phyloP scores from a whole-genome alignment of 75 land plant species.

The Picea glauca region DNA sequence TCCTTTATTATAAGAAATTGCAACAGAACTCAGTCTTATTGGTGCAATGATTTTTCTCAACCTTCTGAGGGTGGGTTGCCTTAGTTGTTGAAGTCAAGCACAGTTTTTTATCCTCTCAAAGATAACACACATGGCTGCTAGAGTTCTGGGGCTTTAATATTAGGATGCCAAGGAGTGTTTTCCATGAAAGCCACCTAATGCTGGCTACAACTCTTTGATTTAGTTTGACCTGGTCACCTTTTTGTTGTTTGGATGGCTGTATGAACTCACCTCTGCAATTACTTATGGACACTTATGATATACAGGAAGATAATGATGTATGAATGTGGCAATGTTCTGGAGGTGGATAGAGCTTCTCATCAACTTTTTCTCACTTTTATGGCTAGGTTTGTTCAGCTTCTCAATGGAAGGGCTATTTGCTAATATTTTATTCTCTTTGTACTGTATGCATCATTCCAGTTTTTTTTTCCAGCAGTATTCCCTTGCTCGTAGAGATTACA shows the following conservation, averaged over 20 bases:
- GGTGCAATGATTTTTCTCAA: background rate
- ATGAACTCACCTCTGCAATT: background rate
- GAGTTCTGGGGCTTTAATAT: background rate
- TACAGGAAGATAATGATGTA: background rate
- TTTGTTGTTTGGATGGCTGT: background rate
- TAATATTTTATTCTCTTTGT: background rate
- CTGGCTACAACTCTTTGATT: background rate
- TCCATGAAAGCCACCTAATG: background rate
- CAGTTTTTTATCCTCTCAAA: background rate
- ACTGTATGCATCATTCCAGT: background rate
- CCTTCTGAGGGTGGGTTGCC: background rate
- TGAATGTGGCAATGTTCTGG: background rate
- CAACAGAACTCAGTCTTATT: background rate
- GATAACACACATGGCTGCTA: background rate
- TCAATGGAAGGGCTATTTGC: background rate
- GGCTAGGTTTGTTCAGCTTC: background rate
- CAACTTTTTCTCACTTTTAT: background rate
- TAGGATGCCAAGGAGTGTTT: background rate
- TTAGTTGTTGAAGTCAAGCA: background rate
- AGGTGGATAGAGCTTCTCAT: slow-evolving; percentile 2
- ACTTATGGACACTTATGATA: background rate
- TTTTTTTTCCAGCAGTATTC: too few relatives aligned
- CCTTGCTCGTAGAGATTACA: too few relatives aligned
- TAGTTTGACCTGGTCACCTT: background rate
- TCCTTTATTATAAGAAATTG: background rate